A percentile compares a stretch with the other conserved stretches of the same genome.
Conservation (phyloP, 345 rosid genomes). For the Excoecaria cochinchinensis region DNA sequence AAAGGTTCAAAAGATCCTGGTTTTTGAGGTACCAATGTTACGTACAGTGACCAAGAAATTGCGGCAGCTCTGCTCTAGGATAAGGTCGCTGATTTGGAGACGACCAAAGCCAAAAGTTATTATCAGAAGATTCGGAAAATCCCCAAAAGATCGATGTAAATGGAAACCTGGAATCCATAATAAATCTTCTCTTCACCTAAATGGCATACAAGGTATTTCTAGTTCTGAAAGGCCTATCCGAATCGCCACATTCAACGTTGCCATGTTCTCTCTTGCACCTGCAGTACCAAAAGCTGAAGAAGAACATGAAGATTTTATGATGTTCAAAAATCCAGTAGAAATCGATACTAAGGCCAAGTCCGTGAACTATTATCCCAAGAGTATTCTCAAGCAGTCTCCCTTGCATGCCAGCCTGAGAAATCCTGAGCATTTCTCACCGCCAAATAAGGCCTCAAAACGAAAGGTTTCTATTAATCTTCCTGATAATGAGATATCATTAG, state of each 20-base stretch:
- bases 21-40: constrained; percentile 35
- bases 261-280: constrained; percentile 94
- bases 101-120: constrained; percentile 57
- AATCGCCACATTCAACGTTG: constrained; percentile 85
- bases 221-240: constrained; percentile 52
- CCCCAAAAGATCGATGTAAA: constrained; percentile 37
- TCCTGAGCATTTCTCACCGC: constrained; percentile 29
- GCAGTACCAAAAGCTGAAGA: constrained; percentile 54
- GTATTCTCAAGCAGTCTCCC: constrained; percentile 89
- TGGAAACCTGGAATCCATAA: constrained; percentile 25
- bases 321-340: constrained; percentile 28
- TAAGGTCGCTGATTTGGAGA: constrained; percentile 60
- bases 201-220: constrained; percentile 22
- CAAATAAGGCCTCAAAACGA: constrained; percentile 37
- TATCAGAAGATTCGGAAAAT: constrained; percentile 57
- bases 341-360: constrained; percentile 19
- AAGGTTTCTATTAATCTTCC: constrained; percentile 91
- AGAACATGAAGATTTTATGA: constrained; percentile 30
- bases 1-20: constrained; percentile 19
- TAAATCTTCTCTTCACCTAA: constrained; percentile 26
- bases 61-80: constrained; percentile 46
- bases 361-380: constrained; percentile 42
- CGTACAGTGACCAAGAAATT: constrained; percentile 51
- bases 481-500: constrained; percentile 84
- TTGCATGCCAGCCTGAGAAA: constrained; percentile 31